phyloP scores from a whole-genome alignment of 2,329 filamentous ascomycete species.

The Aspergillus sp. region DNA sequence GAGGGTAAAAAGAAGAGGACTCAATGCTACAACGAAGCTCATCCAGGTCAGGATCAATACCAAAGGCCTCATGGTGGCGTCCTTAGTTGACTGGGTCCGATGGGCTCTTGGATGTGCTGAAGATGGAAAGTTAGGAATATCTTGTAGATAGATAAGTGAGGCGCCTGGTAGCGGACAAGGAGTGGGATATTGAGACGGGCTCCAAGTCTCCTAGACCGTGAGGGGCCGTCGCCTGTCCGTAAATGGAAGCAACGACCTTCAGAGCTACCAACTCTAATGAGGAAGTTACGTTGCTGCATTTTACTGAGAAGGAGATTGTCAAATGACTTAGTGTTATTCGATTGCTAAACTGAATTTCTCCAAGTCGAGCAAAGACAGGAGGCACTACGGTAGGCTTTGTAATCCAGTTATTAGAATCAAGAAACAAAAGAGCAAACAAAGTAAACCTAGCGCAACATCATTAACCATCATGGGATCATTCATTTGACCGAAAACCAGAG shows the following conservation, averaged over 20 bases:
- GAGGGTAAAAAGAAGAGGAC: not conserved
- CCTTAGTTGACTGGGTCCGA: not conserved
- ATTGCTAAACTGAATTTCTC: not conserved
- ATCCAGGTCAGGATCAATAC: not conserved
- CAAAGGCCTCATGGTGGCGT: not conserved
- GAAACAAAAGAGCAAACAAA: not conserved
- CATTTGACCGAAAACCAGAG: not conserved
- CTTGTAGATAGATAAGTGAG: not conserved
- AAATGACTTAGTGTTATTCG: not conserved
- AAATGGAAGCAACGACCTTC: not conserved
- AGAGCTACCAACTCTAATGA: not conserved
- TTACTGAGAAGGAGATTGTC: not conserved
- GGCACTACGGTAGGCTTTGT: not conserved
- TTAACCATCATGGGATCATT: not conserved
- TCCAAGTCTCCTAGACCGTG: not conserved
- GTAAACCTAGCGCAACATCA: not conserved
- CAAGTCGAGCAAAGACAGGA: not conserved
- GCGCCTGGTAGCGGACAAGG: not conserved
- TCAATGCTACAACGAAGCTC: not conserved
- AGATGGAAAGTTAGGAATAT: slow-evolving; percentile 4
- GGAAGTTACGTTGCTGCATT: not conserved
- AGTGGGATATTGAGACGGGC: not conserved
- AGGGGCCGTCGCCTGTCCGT: not conserved
- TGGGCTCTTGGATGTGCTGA: not conserved
- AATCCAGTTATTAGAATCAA: not conserved